Conservation (phyloP, 768 basidiomycete genomes). For the Xerocomus potaroensis region DNA sequence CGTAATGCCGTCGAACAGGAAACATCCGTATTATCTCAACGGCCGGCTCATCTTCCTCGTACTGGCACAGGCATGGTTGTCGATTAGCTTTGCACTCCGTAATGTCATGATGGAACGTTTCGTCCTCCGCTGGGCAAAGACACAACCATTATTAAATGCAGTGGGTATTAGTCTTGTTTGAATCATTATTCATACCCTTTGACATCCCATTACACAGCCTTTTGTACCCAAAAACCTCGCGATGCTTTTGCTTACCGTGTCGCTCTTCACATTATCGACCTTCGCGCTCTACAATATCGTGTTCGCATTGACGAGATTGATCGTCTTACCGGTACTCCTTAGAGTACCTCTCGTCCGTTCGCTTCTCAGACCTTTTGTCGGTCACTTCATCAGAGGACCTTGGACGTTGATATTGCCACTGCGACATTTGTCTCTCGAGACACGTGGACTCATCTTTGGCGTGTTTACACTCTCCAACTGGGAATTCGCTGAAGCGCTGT, state of each 20-base stretch:
- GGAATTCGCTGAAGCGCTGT: constrained; percentile 60
- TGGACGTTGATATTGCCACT: constrained; percentile 53
- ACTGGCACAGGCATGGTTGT: constrained; percentile 47
- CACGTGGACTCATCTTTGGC: constrained; percentile 47
- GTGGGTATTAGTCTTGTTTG: constrained; percentile 11
- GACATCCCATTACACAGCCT: constrained; percentile 12
- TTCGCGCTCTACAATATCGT: constrained; percentile 36
- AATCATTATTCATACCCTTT: not conserved
- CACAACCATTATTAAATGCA: constrained; percentile 8
- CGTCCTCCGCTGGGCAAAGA: constrained; percentile 40
- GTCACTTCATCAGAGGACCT: constrained; percentile 56
- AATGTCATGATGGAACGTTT: constrained; percentile 63
- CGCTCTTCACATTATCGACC: constrained; percentile 39
- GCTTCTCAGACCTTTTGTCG: constrained; percentile 55
- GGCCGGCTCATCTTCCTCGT: constrained; percentile 61
- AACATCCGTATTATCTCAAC: constrained; percentile 72
- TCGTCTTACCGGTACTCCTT: constrained; percentile 50
- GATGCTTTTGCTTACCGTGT: constrained; percentile 33
- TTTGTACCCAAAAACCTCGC: constrained; percentile 17
- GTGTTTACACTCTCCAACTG: constrained; percentile 51
- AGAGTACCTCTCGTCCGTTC: constrained; percentile 48
- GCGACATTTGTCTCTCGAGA: constrained; percentile 41
- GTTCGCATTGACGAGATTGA: constrained; percentile 45
- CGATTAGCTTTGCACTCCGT: constrained; percentile 47
- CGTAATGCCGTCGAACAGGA: constrained; percentile 38